phyloP scores from a whole-genome alignment of 352 stramenopile species.

The Pythium pyrilobum region DNA sequence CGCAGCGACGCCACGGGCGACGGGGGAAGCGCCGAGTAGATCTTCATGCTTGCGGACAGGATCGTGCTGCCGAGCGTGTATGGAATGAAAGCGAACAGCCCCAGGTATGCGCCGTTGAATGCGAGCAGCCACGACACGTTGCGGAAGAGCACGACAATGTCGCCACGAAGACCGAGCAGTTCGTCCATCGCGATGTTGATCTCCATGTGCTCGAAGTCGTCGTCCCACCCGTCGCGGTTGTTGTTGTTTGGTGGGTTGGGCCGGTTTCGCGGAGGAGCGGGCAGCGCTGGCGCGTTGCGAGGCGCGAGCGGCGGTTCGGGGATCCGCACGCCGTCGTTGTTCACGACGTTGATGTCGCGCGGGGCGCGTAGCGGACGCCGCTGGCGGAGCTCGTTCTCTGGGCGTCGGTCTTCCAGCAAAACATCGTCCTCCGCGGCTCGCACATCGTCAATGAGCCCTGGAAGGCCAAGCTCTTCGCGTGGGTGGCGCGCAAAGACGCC shows the following conservation, averaged over 20 bases:
- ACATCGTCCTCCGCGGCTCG: slow-evolving; percentile 5
- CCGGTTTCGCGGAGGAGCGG: slow-evolving; percentile 6
- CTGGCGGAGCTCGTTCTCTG: slow-evolving; percentile 12
- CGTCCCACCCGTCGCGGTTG: slow-evolving; percentile 65
- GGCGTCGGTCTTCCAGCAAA: slow-evolving; percentile 2
- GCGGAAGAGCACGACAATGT: slow-evolving; percentile 90
- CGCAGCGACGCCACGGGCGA: slow-evolving; percentile 17
- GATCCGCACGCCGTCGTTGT: slow-evolving; percentile 1
- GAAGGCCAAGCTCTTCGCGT: slow-evolving; percentile 24
- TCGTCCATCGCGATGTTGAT: slow-evolving; percentile 97
- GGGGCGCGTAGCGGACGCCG: slow-evolving; percentile 10
- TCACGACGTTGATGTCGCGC: slow-evolving; percentile 1
- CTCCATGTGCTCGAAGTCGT: slow-evolving; percentile 91
- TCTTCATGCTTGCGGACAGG: slow-evolving; percentile 61
- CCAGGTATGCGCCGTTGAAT: slow-evolving; percentile 97
- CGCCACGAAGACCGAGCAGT: slow-evolving; percentile 94
- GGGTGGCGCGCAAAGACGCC: slow-evolving; percentile 18
- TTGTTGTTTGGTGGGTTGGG: slow-evolving; percentile 31
- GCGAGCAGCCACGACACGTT: slow-evolving; percentile 97
- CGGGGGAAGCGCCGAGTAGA: slow-evolving; percentile 44
- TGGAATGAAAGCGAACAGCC: slow-evolving; percentile 95
- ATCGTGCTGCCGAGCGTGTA: slow-evolving; percentile 92
- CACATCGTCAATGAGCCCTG: slow-evolving; percentile 11
- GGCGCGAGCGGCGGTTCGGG: slow-evolving; percentile 1
- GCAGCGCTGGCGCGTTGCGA: slow-evolving; percentile 8